Percentiles rank a stretch among this genome's conserved stretches.
phyloP scores from a whole-genome alignment of 2,329 filamentous ascomycete species.

The Metarhizium album region DNA sequence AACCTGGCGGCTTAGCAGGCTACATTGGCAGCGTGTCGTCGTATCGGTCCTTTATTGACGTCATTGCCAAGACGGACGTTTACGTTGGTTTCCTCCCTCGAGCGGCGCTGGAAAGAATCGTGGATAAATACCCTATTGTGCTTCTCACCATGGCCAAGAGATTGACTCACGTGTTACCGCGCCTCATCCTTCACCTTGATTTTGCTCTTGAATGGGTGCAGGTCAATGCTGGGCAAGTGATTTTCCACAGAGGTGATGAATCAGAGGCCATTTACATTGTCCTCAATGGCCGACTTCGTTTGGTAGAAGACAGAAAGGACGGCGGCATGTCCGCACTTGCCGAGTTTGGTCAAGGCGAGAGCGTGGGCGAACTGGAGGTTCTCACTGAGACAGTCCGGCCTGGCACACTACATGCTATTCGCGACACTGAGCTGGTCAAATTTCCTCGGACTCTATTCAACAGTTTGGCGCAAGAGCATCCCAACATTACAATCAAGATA shows the following conservation, averaged over 20 bases:
- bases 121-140: conserved; percentile 85
- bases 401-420: conserved; percentile 87
- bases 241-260: conserved; percentile 88
- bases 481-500: conserved; percentile 96
- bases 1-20: conserved; percentile 85
- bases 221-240: conserved; percentile 86
- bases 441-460: conserved; percentile 96
- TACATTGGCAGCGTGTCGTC: conserved; percentile 93
- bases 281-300: conserved; percentile 78
- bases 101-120: conserved; percentile 76
- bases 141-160: conserved; percentile 93
- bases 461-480: conserved; percentile 91
- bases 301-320: conserved; percentile 71
- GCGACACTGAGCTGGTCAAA: conserved; percentile 91
- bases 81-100: conserved; percentile 93
- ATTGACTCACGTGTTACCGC: conserved; percentile 77
- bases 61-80: conserved; percentile 94
- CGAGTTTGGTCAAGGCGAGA: conserved; percentile 94
- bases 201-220: conserved; percentile 98
- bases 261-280: conserved; percentile 98
- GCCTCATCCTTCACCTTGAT: conserved; percentile 89
- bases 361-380: conserved; percentile 92
- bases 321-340: conserved; percentile 78
- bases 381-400: conserved; percentile 89
- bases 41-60: conserved; percentile 91